A percentile compares a stretch with the other conserved stretches of the same genome.
phyloP scores from a whole-genome alignment of 2,329 filamentous ascomycete species.

The Stemphylium vesicarium region DNA sequence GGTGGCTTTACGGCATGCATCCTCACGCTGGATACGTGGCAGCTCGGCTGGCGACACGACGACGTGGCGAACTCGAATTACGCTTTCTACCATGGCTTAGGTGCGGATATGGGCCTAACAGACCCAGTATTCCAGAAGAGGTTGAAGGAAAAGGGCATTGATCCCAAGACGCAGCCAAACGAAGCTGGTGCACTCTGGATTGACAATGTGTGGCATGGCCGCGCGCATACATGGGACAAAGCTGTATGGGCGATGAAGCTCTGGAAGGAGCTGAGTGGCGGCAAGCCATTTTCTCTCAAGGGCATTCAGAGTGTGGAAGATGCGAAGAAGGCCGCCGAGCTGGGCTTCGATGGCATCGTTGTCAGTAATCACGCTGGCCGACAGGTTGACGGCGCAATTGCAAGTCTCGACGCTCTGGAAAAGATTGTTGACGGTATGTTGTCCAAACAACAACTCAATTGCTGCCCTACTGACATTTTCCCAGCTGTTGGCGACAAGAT shows the following conservation, averaged over 20 bases:
- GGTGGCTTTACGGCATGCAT: slow-evolving; percentile 65
- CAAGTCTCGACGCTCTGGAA: slow-evolving; percentile 65
- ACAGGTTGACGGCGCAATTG: slow-evolving; percentile 67
- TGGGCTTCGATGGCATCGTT: slow-evolving; percentile 70
- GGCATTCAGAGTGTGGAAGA: slow-evolving; percentile 73
- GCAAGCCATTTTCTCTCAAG: slow-evolving; percentile 69
- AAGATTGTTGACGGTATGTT: slow-evolving; percentile 59
- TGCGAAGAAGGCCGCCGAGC: slow-evolving; percentile 64
- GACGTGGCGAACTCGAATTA: slow-evolving; percentile 65
- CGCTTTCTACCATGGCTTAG: slow-evolving; percentile 67
- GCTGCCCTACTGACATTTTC: neutral
- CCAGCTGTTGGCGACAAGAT: slow-evolving; percentile 57
- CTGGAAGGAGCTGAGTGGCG: slow-evolving; percentile 61
- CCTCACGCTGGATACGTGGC: slow-evolving; percentile 69
- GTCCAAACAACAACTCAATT: neutral
- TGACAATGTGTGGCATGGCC: slow-evolving; percentile 69
- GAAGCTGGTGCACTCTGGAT: slow-evolving; percentile 67
- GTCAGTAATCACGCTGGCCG: slow-evolving; percentile 75
- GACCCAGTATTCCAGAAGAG: slow-evolving; percentile 66
- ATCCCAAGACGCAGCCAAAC: slow-evolving; percentile 59
- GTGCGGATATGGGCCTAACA: slow-evolving; percentile 63
- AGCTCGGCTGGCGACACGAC: slow-evolving; percentile 67
- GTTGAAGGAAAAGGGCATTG: slow-evolving; percentile 59
- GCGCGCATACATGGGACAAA: slow-evolving; percentile 70
- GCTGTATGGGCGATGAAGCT: slow-evolving; percentile 68